Percentiles rank a stretch among this genome's conserved stretches.
Evolutionary conservation across 2,329 filamentous ascomycete genomes (phyloP).

Genomic region (Penicillium janthinellum): DNA sequence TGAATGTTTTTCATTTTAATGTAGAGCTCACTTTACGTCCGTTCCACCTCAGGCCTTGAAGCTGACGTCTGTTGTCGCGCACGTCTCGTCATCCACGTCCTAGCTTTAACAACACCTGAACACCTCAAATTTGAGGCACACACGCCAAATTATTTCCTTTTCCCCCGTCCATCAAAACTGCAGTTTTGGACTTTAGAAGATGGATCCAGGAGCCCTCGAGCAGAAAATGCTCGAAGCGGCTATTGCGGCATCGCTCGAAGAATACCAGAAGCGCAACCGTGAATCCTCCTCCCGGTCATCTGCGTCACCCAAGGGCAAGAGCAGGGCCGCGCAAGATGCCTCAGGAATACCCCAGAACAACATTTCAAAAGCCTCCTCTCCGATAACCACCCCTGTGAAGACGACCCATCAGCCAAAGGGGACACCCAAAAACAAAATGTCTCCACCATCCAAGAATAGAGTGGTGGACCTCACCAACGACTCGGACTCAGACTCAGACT

Average conservation of each 20-base stretch:
- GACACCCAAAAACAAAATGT: background rate
- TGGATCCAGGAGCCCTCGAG: background rate
- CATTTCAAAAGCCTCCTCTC: background rate
- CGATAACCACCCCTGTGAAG: background rate
- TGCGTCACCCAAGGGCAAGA: background rate
- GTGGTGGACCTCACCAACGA: constrained; percentile 40
- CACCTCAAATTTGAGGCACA: background rate
- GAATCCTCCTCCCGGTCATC: background rate
- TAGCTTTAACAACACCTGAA: background rate
- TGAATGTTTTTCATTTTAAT: background rate
- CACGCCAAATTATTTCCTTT: background rate
- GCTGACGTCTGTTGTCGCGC: background rate
- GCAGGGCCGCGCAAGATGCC: background rate
- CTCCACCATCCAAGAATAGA: background rate
- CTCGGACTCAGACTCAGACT: constrained; percentile 32
- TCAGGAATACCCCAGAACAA: background rate
- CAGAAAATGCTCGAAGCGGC: constrained; percentile 5
- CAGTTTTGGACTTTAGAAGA: background rate
- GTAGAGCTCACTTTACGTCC: background rate
- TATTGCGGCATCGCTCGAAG: constrained; percentile 9
- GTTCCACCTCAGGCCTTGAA: background rate
- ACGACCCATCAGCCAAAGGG: background rate
- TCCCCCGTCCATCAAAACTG: background rate
- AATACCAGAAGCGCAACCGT: background rate
- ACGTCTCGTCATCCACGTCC: background rate